Evolutionary conservation across 257 asterid genomes (phyloP), one percentile per base, ranked within the genome.

Genomic region (Prunella vulgaris): DNA sequence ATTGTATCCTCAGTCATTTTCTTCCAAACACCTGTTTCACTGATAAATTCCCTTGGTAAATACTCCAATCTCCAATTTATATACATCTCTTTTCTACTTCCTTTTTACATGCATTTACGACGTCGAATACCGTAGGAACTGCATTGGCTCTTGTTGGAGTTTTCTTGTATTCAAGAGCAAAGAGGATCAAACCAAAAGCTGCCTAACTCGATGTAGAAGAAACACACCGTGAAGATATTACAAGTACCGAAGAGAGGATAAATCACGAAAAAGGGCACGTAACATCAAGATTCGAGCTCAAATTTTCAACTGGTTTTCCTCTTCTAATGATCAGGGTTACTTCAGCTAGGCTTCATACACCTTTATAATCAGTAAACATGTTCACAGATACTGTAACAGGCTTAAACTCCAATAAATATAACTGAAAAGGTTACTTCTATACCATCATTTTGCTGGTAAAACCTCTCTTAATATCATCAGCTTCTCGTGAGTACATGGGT

Each of bases 131-230:
- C 49, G 58, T 83, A 88, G 96, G 98, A 54, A 88, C 97, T 74
- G 90, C 76, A n/a, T 18, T 92, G 77, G 98, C 98, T 73, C 90
- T 92, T 53, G 90, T 82, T 69, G 96, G 96, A 73, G 97, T 92
- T 42, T 90, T 82, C 77, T 77, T 88, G 49, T 92, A 85, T 77
- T 84, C 96, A 13, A 86, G 79, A 73, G 93, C 91, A 21, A 92
- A 90, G 87, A 85, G 84, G 74, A 84, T 89, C 20, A 84, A 84
- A 68, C 82, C 84, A 18, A 87, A 89, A 74, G 80, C 72, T 68
- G 80, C 74, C 6, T 86, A 52, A 20, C 59, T 52, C 8, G 27
- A 52, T 52, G 59, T 52, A 18, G 27, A 52, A 52, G 53, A 46
- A 46, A 46, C 53, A 46, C 53, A 46, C 4, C 5, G 21, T 46